Percentiles rank a stretch among this genome's conserved stretches.
Conservation (phyloP, 2,329 filamentous ascomycete species). For the Helminthosporium solani region DNA sequence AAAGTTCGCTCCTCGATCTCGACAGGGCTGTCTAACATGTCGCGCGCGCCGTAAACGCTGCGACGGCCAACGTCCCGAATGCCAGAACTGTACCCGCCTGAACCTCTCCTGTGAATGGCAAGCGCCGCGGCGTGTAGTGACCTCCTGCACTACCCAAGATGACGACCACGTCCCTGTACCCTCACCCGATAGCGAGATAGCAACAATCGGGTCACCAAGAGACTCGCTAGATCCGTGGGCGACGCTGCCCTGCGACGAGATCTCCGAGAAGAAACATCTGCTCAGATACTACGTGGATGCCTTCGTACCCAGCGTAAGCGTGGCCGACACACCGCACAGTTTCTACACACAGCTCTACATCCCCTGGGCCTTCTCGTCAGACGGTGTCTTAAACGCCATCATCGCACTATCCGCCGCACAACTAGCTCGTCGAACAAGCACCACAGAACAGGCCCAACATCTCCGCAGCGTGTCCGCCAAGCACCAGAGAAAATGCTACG, state of each 20-base stretch:
- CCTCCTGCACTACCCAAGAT: conserved; percentile 1
- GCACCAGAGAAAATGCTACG: conserved; percentile 36
- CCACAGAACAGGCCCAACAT: conserved; percentile 29
- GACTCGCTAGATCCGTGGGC: conserved; percentile 35
- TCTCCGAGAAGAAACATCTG: conserved; percentile 29
- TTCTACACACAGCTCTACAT: conserved; percentile 41
- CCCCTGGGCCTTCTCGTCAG: conserved; percentile 38
- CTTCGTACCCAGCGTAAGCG: conserved; percentile 40
- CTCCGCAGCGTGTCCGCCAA: conserved; percentile 31
- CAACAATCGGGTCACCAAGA: conserved; percentile 15
- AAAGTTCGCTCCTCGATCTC: conserved; percentile 40
- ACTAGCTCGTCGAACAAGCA: conserved; percentile 30
- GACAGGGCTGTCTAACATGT: conserved; percentile 40
- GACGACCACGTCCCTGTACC: conserved; percentile 11
- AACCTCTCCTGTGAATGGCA: conserved; percentile 41
- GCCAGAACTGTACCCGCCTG: conserved; percentile 37
- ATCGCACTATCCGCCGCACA: conserved; percentile 39
- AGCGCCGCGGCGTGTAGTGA: conserved; percentile 27
- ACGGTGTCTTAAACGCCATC: conserved; percentile 40
- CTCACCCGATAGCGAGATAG: conserved; percentile 10
- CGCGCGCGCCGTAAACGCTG: conserved; percentile 38
- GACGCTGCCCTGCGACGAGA: conserved; percentile 24
- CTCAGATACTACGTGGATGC: conserved; percentile 40
- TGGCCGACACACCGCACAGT: conserved; percentile 36
- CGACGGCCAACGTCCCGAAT: conserved; percentile 36